Percentiles rank a stretch among this genome's conserved stretches.
Evolutionary conservation across 148 eudicot species (phyloP).

Genomic region (Amaranthus hypochondriacus): DNA sequence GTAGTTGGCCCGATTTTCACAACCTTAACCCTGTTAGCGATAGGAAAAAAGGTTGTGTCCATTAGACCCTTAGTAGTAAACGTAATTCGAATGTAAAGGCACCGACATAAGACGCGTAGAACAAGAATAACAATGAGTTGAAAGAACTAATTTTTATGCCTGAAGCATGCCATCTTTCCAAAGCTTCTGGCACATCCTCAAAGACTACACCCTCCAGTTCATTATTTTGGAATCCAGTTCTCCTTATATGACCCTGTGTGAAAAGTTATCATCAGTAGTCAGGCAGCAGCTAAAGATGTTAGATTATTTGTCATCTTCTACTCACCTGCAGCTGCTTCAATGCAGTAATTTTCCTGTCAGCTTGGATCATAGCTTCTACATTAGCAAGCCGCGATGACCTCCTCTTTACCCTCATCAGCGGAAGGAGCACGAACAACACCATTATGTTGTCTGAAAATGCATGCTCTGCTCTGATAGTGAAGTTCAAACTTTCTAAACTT

Average conservation of each 20-base stretch:
- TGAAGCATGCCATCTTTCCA: constrained; percentile 79
- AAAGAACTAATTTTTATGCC: constrained; percentile 59
- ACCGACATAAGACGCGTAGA: background rate
- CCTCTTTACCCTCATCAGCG: constrained; percentile 55
- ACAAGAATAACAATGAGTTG: background rate
- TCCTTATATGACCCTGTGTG: constrained; percentile 89
- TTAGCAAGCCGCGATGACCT: constrained; percentile 79
- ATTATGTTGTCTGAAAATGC: background rate
- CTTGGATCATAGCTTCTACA: constrained; percentile 86
- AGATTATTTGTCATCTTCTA: background rate
- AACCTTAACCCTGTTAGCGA: too few relatives aligned
- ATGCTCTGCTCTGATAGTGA: too few relatives aligned
- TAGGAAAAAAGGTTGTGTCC: background rate
- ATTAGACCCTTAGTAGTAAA: background rate
- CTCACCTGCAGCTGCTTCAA: constrained; percentile 88
- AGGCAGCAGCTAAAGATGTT: background rate
- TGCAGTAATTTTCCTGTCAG: constrained; percentile 94
- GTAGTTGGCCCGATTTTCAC: too few relatives aligned
- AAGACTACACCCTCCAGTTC: constrained; percentile 72
- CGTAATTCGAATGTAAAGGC: background rate
- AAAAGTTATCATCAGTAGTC: constrained; percentile 12
- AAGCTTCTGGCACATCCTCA: constrained; percentile 86
- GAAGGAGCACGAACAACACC: constrained; percentile 76
- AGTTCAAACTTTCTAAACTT: too few relatives aligned
- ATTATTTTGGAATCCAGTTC: constrained; percentile 68